Percentiles rank a stretch among this genome's conserved stretches.
Conservation (phyloP, 305 asterid genomes). For the Solanum chacoense region DNA sequence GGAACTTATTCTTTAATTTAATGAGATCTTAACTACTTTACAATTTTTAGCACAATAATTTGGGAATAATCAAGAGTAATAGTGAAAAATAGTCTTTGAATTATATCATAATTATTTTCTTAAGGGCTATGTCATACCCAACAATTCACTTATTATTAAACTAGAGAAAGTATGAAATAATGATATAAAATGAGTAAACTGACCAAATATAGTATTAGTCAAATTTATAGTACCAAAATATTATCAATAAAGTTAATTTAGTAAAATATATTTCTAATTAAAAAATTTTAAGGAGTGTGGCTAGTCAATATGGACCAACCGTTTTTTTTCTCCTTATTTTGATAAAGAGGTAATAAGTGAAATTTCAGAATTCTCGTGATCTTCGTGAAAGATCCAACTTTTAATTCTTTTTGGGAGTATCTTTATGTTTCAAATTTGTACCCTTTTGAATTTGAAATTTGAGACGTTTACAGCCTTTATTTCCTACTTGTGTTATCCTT, state of each 20-base stretch:
- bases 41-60: background rate
- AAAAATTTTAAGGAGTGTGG: rapidly evolving
- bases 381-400: background rate
- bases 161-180: background rate
- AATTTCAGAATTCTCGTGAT: background rate
- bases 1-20: background rate
- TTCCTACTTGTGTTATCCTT: background rate
- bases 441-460: background rate
- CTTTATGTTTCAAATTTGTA: background rate
- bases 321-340: background rate
- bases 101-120: background rate
- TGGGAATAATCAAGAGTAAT: background rate
- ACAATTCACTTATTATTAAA: background rate
- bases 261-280: background rate
- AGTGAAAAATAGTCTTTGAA: background rate
- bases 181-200: background rate
- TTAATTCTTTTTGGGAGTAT: background rate
- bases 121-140: background rate
- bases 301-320: background rate
- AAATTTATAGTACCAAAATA: background rate
- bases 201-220: background rate
- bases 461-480: background rate
- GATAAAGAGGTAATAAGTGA: background rate
- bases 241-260: background rate
- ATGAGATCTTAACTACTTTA: background rate